Conservation (phyloP, 202 grass and related monocot species). For the Sporobolus alterniflorus region DNA sequence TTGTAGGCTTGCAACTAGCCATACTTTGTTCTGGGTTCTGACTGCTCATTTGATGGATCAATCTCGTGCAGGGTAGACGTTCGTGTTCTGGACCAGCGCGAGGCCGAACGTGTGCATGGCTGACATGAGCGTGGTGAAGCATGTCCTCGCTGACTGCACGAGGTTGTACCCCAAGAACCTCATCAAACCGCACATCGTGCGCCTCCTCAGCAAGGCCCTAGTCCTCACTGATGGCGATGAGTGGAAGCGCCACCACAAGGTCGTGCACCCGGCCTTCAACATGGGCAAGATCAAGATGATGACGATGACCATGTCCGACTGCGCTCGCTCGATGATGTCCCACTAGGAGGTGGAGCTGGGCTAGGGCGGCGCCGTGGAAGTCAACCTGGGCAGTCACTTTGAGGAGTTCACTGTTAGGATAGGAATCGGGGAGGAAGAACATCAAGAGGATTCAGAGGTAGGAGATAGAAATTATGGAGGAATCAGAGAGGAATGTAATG, state of each 20-base stretch:
- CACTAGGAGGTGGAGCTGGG: conserved; percentile 39
- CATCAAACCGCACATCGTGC: conserved; percentile 11
- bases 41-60: not conserved
- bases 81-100: conserved; percentile 44
- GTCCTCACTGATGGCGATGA: conserved; percentile 51
- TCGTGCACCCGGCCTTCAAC: conserved; percentile 60
- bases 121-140: conserved; percentile 41
- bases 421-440: too few relatives aligned
- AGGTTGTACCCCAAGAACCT: conserved; percentile 40
- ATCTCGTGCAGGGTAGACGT: conserved; percentile 25
- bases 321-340: conserved; percentile 44
- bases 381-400: too few relatives aligned
- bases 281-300: conserved; percentile 77
- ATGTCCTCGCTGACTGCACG: conserved; percentile 37
- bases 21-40: too few relatives aligned
- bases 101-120: conserved; percentile 25
- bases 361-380: too few relatives aligned
- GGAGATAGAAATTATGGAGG: too few relatives aligned
- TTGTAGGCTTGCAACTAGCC: too few relatives aligned
- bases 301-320: conserved; percentile 43
- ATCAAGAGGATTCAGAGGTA: too few relatives aligned
- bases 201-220: conserved; percentile 50
- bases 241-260: conserved; percentile 65
- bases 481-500: too few relatives aligned
- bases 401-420: too few relatives aligned